phyloP scores from a whole-genome alignment of 2,329 filamentous ascomycete genomes.

The Byssochlamys sp. region DNA sequence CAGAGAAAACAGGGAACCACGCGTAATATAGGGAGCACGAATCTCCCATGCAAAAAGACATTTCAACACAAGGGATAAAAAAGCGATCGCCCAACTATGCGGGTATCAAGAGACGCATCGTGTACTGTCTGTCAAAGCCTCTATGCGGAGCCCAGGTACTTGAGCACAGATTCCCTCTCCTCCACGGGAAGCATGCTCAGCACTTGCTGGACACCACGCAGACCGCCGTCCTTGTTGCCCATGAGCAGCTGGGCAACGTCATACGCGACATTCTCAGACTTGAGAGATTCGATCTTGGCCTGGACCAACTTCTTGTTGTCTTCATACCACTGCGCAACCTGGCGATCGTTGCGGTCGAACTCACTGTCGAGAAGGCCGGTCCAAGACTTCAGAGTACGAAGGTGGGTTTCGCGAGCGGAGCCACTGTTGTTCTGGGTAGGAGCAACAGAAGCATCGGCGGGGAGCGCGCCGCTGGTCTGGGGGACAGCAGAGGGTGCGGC shows the following conservation, averaged over 20 bases:
- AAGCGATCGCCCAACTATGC: background rate
- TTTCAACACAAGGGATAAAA: background rate
- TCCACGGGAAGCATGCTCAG: constrained; percentile 76
- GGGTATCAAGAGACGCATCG: background rate
- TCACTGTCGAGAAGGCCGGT: constrained; percentile 56
- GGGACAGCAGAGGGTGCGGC: constrained; percentile 29
- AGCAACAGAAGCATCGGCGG: constrained; percentile 25
- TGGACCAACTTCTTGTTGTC: constrained; percentile 76
- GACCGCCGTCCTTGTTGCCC: constrained; percentile 56
- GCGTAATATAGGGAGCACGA: background rate
- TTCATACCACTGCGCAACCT: constrained; percentile 91
- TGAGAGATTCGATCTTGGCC: constrained; percentile 74
- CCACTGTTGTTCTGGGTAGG: constrained; percentile 22
- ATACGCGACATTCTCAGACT: constrained; percentile 60
- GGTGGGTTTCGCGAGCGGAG: constrained; percentile 53
- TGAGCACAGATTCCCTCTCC: constrained; percentile 76
- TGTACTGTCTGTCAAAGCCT: background rate
- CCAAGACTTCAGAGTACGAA: constrained; percentile 74
- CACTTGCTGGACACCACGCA: constrained; percentile 79
- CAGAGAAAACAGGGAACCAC: background rate
- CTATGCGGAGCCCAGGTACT: constrained; percentile 34
- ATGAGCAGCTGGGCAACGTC: constrained; percentile 62
- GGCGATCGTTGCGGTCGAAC: constrained; percentile 69
- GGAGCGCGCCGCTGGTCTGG: constrained; percentile 34
- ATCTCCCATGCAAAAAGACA: background rate